Base-by-base conservation (phyloP, 768 basidiomycete species). In the Lentinula raphanica region DNA sequence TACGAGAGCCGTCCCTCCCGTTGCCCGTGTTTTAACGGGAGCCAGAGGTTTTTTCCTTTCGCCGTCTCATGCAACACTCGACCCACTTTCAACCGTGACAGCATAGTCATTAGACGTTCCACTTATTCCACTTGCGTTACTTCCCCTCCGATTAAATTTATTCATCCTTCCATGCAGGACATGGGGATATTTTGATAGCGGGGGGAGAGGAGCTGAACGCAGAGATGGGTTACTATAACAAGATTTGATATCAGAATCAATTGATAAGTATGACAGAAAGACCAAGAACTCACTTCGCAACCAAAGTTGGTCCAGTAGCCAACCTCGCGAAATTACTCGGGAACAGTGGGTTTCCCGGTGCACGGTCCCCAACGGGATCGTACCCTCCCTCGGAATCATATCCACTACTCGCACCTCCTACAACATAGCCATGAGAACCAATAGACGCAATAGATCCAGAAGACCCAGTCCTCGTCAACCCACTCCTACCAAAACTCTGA, bases 261-360 rank as follows among this genome's bases (percentile, higher is more conserved):
- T 42, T 35, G 29, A 42, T 7, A 28, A 9, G 23, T 17, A 5
- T 28, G 5, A 56, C 4, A 29, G 5, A 51, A 39, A 25, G 38
- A 55, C 29, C n/a, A n/a, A n/a, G n/a, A n/a, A 64, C 70, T 60
- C 57, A 73, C 75, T 72, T 83, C 17, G 80, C 81, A 13, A 72
- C 69, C 64, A 92, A 71, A 23, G 87, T 91, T 21, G 90, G 90
- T 32, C 81, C 82, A 35, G 79, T 63, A 25, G 82, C 80, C 61
- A 93, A 69, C 56, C 80, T 79, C 31, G 88, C 82, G 70, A 93
- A 95, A 66, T 82, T 90, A 62, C 83, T 87, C 3, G 90, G 89
- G 74, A 95, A 95, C 6, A 93, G 72, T 13, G 91, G 92, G 62
- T 85, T 81, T 0, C 90, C 92, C 1, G 87, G 84, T 1, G 74